Evolutionary conservation across 2,329 filamentous ascomycete species (phyloP).

Genomic region (Cladosporium sphaerospermum): DNA sequence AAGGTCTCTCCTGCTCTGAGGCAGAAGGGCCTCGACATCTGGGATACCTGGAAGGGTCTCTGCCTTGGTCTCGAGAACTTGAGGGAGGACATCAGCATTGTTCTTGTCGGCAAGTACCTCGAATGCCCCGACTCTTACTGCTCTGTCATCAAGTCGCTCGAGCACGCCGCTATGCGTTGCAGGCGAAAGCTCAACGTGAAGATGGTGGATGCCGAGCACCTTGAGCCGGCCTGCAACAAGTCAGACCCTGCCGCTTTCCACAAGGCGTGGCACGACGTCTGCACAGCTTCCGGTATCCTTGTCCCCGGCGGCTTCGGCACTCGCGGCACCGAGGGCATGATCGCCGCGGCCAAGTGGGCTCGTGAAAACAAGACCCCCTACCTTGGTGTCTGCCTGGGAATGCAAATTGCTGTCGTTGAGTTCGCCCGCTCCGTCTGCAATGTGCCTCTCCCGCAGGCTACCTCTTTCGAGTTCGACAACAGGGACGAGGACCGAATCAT

Average conservation of each 20-base stretch:
- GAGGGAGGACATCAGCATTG: constrained; percentile 68
- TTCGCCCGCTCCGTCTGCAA: constrained; percentile 71
- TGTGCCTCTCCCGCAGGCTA: constrained; percentile 47
- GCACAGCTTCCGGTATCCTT: constrained; percentile 61
- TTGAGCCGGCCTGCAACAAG: constrained; percentile 61
- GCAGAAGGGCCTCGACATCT: constrained; percentile 61
- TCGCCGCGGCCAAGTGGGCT: constrained; percentile 78
- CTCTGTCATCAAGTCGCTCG: constrained; percentile 75
- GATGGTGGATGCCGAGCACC: constrained; percentile 78
- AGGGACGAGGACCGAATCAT: constrained; percentile 63
- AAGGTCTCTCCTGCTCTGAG: constrained; percentile 48
- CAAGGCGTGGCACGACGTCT: constrained; percentile 71
- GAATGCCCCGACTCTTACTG: constrained; percentile 81
- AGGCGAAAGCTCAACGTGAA: constrained; percentile 70
- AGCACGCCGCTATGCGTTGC: constrained; percentile 87
- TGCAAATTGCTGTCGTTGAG: constrained; percentile 91
- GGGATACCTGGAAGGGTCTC: constrained; percentile 70
- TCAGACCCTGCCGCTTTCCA: constrained; percentile 68
- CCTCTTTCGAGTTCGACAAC: constrained; percentile 52
- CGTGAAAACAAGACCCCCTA: constrained; percentile 74
- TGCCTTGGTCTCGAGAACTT: constrained; percentile 62
- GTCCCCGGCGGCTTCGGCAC: constrained; percentile 75
- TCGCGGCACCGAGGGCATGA: constrained; percentile 84
- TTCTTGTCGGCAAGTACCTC: constrained; percentile 87
- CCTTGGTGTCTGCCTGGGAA: constrained; percentile 83